Conservation (phyloP, 441 rosid genomes). For the Gossypium schwendimanii region DNA sequence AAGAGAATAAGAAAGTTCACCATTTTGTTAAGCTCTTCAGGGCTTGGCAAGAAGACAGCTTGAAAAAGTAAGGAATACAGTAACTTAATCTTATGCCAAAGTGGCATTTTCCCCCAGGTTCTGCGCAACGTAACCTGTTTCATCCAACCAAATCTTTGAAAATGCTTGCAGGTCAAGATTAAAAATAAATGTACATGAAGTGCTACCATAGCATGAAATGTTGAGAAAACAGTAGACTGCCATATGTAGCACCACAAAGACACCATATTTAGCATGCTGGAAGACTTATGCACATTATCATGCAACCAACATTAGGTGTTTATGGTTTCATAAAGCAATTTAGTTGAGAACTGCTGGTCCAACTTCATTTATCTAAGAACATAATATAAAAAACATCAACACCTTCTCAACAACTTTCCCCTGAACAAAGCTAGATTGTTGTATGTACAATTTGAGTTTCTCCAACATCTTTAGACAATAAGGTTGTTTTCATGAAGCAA, state of each 20-base stretch:
- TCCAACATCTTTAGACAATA: background rate
- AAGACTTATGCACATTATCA: background rate
- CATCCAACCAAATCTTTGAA: conserved; percentile 6
- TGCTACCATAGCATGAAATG: background rate
- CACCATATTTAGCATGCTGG: background rate
- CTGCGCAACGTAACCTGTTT: conserved; percentile 67
- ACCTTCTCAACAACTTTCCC: background rate
- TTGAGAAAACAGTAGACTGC: background rate
- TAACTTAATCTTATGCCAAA: conserved; percentile 83
- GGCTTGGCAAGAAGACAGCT: conserved; percentile 73
- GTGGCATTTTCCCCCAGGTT: conserved; percentile 91
- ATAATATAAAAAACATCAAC: background rate
- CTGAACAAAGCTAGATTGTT: background rate
- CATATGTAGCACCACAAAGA: background rate
- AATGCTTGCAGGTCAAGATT: background rate
- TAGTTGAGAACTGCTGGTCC: background rate
- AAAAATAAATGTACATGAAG: background rate
- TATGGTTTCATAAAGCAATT: background rate
- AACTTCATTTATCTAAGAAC: background rate
- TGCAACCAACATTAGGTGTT: background rate
- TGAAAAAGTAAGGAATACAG: conserved; percentile 64
- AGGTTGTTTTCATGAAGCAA: background rate
- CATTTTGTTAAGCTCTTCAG: conserved; percentile 84
- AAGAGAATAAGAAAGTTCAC: conserved; percentile 27
- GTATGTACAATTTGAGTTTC: background rate